Evolutionary conservation across 164 flowering plant genomes (phyloP), one percentile per base, ranked within the genome.

Genomic region (Aristolochia californica): DNA sequence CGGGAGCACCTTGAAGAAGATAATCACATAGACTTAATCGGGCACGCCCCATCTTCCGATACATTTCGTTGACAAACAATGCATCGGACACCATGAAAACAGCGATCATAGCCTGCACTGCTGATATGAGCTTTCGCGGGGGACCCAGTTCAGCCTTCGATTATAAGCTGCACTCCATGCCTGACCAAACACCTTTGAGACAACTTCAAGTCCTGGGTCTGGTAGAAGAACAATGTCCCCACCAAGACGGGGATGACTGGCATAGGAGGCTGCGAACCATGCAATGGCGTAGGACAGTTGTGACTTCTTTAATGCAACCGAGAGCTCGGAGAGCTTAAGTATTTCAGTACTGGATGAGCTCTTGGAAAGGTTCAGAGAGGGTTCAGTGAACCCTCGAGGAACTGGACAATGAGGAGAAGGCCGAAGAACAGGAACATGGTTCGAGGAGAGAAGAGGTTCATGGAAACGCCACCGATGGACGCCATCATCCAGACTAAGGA

Each of bases 221-320:
- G 99, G 72, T 93, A 93, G 65, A 75, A 93, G 71, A 94, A 94
- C 96, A 94, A 83, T 57, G 87, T 88, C 45, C 99, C 95, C 43
- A 82, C 75, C 21, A 90, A 65, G 53, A 74, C 75, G 9, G 99
- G 99, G 50, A 86, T 75, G 5, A 80, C 47, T 4, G n/a, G 93
- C 93, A 73, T 79, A 83, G 16, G 99, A 90, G 25, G 75, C 75
- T 11, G 95, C 78, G 52, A 94, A 74, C 97, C 99, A 94, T 5
- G 65, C 54, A n/a, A 94, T 76, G 5, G 97, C 71, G 65, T 76
- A 72, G 9, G 77, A 72, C 26, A 94, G 79, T 62, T 84, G 87
- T 0, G 97, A 95, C 49, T 71, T 81, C 27, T 48, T 53, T 18
- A 94, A 56, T 21, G 84, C 83, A 26, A 45, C 57, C 16, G 66